Evolutionary conservation across 1,139 yeast species (phyloP).

Genomic region (Yamadazyma blattariae): DNA sequence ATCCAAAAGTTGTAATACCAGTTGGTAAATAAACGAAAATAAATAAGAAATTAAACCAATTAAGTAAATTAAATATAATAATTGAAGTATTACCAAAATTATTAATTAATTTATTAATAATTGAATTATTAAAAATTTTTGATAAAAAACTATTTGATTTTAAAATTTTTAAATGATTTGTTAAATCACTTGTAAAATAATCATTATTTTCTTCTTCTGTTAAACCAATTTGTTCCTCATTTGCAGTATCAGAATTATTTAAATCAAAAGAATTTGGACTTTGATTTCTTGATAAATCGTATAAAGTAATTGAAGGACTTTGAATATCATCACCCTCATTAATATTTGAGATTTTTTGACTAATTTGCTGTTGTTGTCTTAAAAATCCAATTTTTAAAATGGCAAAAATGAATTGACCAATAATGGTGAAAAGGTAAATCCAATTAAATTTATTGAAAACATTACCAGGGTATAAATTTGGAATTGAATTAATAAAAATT

Average conservation of each 20-base stretch:
- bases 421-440: slow-evolving; percentile 51
- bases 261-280: slow-evolving; percentile 14
- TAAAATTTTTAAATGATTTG: slow-evolving; percentile 10
- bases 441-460: slow-evolving; percentile 67
- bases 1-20: slow-evolving; percentile 72
- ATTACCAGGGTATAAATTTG: slow-evolving; percentile 70
- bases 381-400: slow-evolving; percentile 19
- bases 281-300: slow-evolving; percentile 23
- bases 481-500: slow-evolving; percentile 59
- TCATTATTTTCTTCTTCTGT: not conserved
- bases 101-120: slow-evolving; percentile 7
- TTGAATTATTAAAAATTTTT: slow-evolving; percentile 2
- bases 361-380: not conserved
- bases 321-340: slow-evolving; percentile 29
- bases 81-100: slow-evolving; percentile 8
- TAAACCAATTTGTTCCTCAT: not conserved
- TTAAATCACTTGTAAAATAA: slow-evolving; percentile 9
- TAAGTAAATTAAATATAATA: slow-evolving; percentile 47
- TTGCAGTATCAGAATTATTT: not conserved
- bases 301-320: slow-evolving; percentile 41
- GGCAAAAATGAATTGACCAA: slow-evolving; percentile 56
- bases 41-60: slow-evolving; percentile 65
- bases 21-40: slow-evolving; percentile 61
- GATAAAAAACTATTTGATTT: not conserved
- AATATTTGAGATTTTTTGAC: slow-evolving; percentile 19